Base-by-base conservation (phyloP, 352 stramenopile genomes). In the Achlya hypogyna region DNA sequence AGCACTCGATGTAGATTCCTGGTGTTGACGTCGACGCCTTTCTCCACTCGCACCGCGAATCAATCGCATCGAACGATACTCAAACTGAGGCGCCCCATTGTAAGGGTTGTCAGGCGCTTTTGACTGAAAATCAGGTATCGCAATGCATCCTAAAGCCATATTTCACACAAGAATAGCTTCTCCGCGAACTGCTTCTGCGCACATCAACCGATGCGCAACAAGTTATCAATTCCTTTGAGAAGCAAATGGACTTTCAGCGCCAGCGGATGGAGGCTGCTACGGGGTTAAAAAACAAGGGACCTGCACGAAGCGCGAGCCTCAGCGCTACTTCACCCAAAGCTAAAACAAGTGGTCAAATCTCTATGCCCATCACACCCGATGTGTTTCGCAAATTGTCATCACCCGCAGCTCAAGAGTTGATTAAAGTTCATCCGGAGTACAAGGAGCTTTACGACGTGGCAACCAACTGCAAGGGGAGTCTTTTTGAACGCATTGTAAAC, bases 381-480 rank as follows among this genome's bases (percentile, higher is more conserved):
- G 27, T 67, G 8, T 67, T 67, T n/a, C 60, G 60, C 18, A 67
- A 67, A n/a, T 27, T 67, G 20, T 67, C 60, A 16, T 27, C 51
- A 25, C n/a, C 60, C 3, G 60, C 60, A 12, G 60, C 60, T 29
- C 42, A 58, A 29, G 60, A 67, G 34, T 29, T 67, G 6, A 45
- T 58, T 23, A 67, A 67, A n/a, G 60, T 67, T 4, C 60, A 67
- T 27, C 60, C 60, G 18, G 42, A 54, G 34, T 67, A 59, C 60
- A 67, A 67, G 43, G 60, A 67, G 51, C 51, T 67, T 18, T 67
- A 67, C 34, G 60, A 67, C 51, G 22, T 67, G 18, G 60, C 60
- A 6, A 49, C 32, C 28, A 67, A 42, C 29, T 53, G 38, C 14
- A 67, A 67, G 28, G 60, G 60, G 22, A 58, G 42, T 47, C 27